Base-by-base conservation (phyloP, 2,329 filamentous ascomycete genomes). In the Fusarium sp. region DNA sequence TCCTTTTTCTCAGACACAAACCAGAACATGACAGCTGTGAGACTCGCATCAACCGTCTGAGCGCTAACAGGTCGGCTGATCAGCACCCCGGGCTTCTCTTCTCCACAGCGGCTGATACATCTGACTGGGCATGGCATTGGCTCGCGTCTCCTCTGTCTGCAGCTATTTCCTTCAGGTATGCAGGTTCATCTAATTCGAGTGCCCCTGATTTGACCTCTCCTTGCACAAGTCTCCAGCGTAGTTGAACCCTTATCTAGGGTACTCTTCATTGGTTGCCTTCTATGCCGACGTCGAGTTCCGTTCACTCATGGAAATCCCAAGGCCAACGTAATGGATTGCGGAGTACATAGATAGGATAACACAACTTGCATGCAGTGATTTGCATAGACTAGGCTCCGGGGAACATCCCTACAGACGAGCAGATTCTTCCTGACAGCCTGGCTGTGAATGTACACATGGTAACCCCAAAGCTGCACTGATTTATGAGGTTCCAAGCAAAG, bases 81-180 rank as follows among this genome's bases (percentile, higher is more conserved):
- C 53, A 60, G 52, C 56, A 65, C 67, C 73, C 73, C 70, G 31
- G 71, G 71, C 69, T 74, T 66, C 67, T 25, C 46, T 60, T 68
- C 69, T 62, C 74, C 74, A 75, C 72, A 72, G 59, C 65, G 70
- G 73, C 68, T 73, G 70, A 67, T 61, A 63, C 65, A 66, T 62
- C 54, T 73, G 57, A 51, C 62, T 68, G 62, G 65, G 65, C 52
- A 39, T 41, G 31, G 23, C 37, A 65, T 65, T 65, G 60, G 62
- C 52, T 41, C 61, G 70, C 72, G 67, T 70, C 61, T 61, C 50
- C 59, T 62, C 62, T 65, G 58, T 28, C 67, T 73, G 59, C 59
- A 59, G 56, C 49, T 62, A 61, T 66, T 66, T 51, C 50, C 48
- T 52, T 25, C 54, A 54, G 59, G 41, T 50, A 69, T 61, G 56